Base-by-base conservation (phyloP, 140 eudicot genomes). In the Cichorium intybus region DNA sequence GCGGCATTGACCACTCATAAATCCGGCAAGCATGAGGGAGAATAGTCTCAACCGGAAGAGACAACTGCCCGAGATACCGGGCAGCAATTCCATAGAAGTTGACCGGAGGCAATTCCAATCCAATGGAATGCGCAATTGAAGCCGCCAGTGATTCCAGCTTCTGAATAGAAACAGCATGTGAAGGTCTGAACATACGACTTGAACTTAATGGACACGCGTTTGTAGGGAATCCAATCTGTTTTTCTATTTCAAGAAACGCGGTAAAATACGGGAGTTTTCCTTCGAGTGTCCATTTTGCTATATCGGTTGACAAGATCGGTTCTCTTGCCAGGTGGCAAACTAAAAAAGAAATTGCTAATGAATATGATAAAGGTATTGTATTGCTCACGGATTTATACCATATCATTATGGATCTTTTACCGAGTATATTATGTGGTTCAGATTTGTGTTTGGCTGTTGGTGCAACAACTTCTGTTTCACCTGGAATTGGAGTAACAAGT, bases 1-100 rank as follows among this genome's bases (percentile, higher is more conserved):
- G 79, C 60, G 98, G 96, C 95, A 83, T 82, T 54, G 89, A 81
- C 96, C 96, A 92, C 72, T 92, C 96, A 20, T 74, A 81, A 46
- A 85, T 70, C 7, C 62, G 73, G 67, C 84, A 83, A 11, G 91
- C 98, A 37, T 65, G 75, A 51, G 89, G 86, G 59, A 83, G 85
- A 73, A 92, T 74, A 37, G 64, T 75, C 15, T 64, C 72, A 16
- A 67, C 74, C 0, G 96, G 87, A 79, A 92, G 82, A 60, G 86
- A 83, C 70, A 88, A 75, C 53, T 80, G 76, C 51, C 24, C 29
- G 7, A 86, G 75, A 85, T 76, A 88, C 46, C 98, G 84, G 0
- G 83, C 79, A 69, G 95, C 95, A 60, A 92, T 83, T 64, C 86
- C 74, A 60, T 70, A 79, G 46, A 88, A 92, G 78, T 85, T 88